These are phyloP conservation scores for Cladophialophora psammophila DNA, from an alignment of 2,329 filamentous ascomycete species.

Conservation along the genomic window DNA sequence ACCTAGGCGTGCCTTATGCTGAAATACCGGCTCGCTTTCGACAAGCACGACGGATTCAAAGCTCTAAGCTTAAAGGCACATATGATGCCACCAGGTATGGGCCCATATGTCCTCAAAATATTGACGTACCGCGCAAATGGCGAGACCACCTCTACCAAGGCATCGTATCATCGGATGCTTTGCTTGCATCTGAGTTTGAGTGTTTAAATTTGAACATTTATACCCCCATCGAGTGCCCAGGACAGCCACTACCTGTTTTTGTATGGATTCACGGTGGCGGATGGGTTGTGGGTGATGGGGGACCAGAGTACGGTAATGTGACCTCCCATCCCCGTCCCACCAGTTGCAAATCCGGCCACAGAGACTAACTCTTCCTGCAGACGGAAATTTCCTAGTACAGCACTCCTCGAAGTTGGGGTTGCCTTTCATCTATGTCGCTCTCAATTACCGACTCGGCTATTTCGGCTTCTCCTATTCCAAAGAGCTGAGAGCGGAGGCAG, in stretches of 20 bases:
- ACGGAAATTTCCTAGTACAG: slow-evolving; percentile 43
- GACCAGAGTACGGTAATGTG: slow-evolving; percentile 21
- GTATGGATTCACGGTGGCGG: slow-evolving; percentile 56
- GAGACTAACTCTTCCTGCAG: slow-evolving; percentile 8
- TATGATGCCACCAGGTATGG: slow-evolving; percentile 4
- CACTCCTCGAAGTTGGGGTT: slow-evolving; percentile 47
- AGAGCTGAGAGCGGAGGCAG: slow-evolving; percentile 41
- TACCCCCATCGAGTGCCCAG: slow-evolving; percentile 35
- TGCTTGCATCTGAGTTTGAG: slow-evolving; percentile 51
- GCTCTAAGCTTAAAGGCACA: background rate
- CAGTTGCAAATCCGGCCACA: background rate
- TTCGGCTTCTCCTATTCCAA: slow-evolving; percentile 48
- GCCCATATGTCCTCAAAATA: background rate
- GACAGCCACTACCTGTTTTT: slow-evolving; percentile 48
- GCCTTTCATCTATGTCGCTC: slow-evolving; percentile 52
- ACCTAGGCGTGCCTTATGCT: background rate
- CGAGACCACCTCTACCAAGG: background rate
- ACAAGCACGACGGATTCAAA: background rate
- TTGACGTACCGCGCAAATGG: background rate
- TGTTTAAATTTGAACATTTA: slow-evolving; percentile 56
- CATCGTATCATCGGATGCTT: background rate
- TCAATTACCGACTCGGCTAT: slow-evolving; percentile 55
- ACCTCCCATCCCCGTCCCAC: background rate
- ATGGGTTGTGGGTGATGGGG: slow-evolving; percentile 18
- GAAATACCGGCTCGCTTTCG: background rate